Conservation (phyloP, 2,329 filamentous ascomycete species). For the Dactylonectria macrodidyma region DNA sequence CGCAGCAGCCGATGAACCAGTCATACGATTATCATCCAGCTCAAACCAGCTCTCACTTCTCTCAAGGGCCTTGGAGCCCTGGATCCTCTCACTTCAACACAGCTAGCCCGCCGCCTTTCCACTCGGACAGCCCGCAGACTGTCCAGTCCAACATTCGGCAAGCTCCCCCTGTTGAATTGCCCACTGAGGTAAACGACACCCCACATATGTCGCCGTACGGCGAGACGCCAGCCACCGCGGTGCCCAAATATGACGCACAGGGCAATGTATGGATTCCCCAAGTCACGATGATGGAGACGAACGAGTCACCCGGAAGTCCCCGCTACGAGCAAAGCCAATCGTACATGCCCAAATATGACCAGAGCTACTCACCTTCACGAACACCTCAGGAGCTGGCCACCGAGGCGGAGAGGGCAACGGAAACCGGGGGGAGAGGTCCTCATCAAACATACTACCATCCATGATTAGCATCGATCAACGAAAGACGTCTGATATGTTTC, state of each 20-base stretch:
- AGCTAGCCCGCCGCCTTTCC: conserved; percentile 37
- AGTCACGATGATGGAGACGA: conserved; percentile 50
- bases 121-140: conserved; percentile 34
- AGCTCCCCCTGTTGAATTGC: conserved; percentile 49
- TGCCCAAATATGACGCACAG: conserved; percentile 51
- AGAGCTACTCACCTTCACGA: conserved; percentile 37
- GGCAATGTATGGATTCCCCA: conserved; percentile 53
- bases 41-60: conserved; percentile 40
- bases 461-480: conserved; percentile 19
- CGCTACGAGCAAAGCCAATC: conserved; percentile 37
- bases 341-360: conserved; percentile 36
- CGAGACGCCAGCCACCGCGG: conserved; percentile 31
- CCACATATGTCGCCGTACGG: conserved; percentile 35
- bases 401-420: conserved; percentile 33
- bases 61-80: conserved; percentile 46
- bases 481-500: conserved; percentile 5
- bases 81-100: conserved; percentile 42
- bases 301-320: conserved; percentile 40
- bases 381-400: conserved; percentile 45
- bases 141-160: conserved; percentile 38
- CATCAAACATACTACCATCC: conserved; percentile 48
- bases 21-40: conserved; percentile 44
- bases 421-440: conserved; percentile 26
- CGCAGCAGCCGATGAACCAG: conserved; percentile 44
- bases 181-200: conserved; percentile 35